Evolutionary conservation across 176 grass and related monocot genomes (phyloP), one percentile per base, ranked within the genome.

Genomic region (Zizania latifolia): DNA sequence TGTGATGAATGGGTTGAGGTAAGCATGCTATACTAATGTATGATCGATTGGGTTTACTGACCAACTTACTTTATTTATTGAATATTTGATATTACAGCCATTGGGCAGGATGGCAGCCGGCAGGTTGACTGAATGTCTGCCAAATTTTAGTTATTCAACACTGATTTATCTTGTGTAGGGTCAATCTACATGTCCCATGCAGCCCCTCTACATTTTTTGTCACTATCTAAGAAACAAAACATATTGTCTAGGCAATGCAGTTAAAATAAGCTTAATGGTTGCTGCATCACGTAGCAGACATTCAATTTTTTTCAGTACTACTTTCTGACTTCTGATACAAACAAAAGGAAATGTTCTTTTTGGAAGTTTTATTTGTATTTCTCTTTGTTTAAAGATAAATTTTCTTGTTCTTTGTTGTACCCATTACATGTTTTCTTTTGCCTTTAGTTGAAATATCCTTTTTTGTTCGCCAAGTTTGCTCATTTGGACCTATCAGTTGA

Each of bases 1-100:
- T 55, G 35, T 81, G 86, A 87, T 89, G 88, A 91, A 74, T 97
- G 94, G 90, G 56, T 93, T 80, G 70, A 93, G 81, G 93, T 97
- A 82, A 53, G 65, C 30, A 57, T 48, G 41, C 50, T 71, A 10
- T 22, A 13, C n/a, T 14, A 74, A 57, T 64, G 8, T 35, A 40
- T 74, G 15, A 17, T 43, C 71, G 37, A 60, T 44, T 57, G 15
- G 61, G 8, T 75, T 60, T 72, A 27, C 34, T 8, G 40, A 40
- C 28, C 37, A 39, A 31, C 11, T 81, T 70, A 21, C 72, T 82
- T 45, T 60, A 45, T 68, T 50, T 59, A 28, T n/a, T n/a, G n/a
- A n/a, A n/a, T n/a, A n/a, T n/a, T n/a, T n/a, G n/a, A n/a, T n/a
- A n/a, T n/a, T n/a, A n/a, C n/a, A n/a, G n/a, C n/a, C n/a, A n/a